Evolutionary conservation across 805 yeast genomes (phyloP), one percentile per base, ranked within the genome.

Genomic region (Zygotorulaspora florentina): DNA sequence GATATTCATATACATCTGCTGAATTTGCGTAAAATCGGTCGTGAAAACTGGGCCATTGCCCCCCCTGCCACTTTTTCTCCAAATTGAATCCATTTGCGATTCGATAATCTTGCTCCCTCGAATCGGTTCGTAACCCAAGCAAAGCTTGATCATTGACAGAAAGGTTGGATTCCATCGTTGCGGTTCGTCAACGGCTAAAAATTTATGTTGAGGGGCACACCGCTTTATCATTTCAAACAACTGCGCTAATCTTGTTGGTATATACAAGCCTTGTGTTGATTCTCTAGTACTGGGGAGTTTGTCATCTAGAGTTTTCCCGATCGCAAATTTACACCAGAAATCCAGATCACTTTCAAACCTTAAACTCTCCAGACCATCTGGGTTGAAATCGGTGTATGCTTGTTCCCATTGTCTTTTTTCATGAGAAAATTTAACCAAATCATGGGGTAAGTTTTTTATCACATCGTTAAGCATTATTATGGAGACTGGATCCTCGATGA

Each of bases 401-500:
- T 64, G 68, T 44, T 56, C 52, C 66, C 66, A 61, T 18, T 17
- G 29, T 1, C 47, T 38, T 2, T 17, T 17, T 4, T 26, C 18
- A 9, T 42, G 23, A 3, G 50, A 47, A 31, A 40, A 57, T 30
- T 41, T 43, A 1, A 64, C 61, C 16, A 58, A 33, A 49, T 64
- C 68, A 39, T 61, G 64, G 0, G 65, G 42, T 2, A 56, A 44
- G 37, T 59, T 50, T 40, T 53, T 51, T 1, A 62, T 31, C 9
- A 64, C 47, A 49, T 64, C 68, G 44, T 64, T 57, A 11, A 60
- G 42, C 54, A 64, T 51, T 9, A 61, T 16, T 20, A 64, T 47
- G 35, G 59, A 58, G 3, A 60, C 57, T 2, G 66, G 66, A 41
- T 64, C 66, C 26, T 59, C 55, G 13, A 59, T 55, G 46, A 51